Percentiles rank a stretch among this genome's conserved stretches.
These are phyloP conservation scores for Globisporangium spiculum DNA, from an alignment of 352 stramenopile species.

Conservation along the genomic window DNA sequence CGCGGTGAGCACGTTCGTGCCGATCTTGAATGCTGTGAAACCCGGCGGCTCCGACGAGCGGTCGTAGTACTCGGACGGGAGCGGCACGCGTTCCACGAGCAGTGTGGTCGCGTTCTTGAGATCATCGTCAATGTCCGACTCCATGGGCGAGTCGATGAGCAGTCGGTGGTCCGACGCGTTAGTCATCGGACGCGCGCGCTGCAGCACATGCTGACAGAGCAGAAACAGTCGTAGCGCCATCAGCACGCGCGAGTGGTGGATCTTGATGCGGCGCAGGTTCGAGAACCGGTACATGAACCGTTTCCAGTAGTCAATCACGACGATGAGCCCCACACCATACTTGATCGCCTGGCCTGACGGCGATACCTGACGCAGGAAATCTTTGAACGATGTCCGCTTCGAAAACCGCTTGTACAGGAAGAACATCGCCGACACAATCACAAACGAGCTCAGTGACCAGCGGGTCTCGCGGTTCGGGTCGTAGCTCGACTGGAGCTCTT, in stretches of 20 bases:
- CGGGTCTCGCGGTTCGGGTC: constrained; percentile 80
- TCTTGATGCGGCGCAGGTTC: constrained; percentile 80
- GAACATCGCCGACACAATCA: constrained; percentile 43
- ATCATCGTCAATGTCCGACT: constrained; percentile 86
- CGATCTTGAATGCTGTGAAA: constrained; percentile 82
- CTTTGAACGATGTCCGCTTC: constrained; percentile 61
- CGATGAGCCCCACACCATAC: constrained; percentile 47
- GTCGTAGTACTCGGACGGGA: constrained; percentile 84
- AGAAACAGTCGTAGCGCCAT: constrained; percentile 82
- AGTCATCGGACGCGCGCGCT: constrained; percentile 65
- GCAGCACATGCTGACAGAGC: constrained; percentile 79
- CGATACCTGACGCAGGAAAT: constrained; percentile 65
- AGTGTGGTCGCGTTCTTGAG: constrained; percentile 81
- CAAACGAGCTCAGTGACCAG: constrained; percentile 78
- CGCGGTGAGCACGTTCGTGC: constrained; percentile 71
- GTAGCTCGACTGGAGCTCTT: constrained; percentile 80
- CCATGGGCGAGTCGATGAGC: constrained; percentile 81
- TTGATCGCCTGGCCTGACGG: constrained; percentile 65
- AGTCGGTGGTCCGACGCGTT: constrained; percentile 74
- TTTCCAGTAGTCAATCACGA: constrained; percentile 73
- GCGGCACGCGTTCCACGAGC: constrained; percentile 74
- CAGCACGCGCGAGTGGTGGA: constrained; percentile 80
- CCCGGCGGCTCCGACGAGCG: constrained; percentile 75
- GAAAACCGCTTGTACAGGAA: constrained; percentile 75
- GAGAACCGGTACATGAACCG: constrained; percentile 80